Percentiles rank a stretch among this genome's conserved stretches.
Conservation (phyloP, 495 filamentous ascomycete genomes). For the Bombardia bombarda region DNA sequence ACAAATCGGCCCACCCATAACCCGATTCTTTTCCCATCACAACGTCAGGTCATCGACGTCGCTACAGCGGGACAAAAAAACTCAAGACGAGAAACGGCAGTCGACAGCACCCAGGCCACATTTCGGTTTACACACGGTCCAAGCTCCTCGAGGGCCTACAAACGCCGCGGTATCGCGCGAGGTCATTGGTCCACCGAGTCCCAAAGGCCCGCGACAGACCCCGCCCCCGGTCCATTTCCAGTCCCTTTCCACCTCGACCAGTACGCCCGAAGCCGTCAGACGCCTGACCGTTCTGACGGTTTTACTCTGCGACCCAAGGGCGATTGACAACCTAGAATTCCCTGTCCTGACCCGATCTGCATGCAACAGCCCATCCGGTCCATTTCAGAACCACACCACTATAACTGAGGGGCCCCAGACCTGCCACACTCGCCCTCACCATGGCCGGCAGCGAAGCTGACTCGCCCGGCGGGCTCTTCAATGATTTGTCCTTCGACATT, state of each 20-base stretch:
- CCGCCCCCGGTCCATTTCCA: no score
- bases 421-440: constrained; percentile 2
- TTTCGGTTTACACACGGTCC: no score
- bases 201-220: no score
- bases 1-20: constrained; percentile 21
- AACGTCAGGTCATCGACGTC: constrained; percentile 10
- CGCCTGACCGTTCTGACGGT: not conserved
- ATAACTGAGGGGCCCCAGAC: not conserved
- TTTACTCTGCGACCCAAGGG: not conserved
- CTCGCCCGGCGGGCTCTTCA: no score
- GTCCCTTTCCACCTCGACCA: no score
- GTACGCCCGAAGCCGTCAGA: not conserved
- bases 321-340: not conserved
- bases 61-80: not conserved
- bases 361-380: constrained; percentile 20
- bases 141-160: no score
- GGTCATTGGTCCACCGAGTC: no score
- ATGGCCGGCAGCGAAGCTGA: constrained; percentile 20
- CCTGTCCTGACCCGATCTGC: constrained; percentile 8
- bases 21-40: constrained; percentile 10
- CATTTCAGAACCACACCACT: not conserved
- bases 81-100: not conserved
- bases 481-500: constrained; percentile 4
- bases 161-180: no score
- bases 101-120: not conserved